phyloP scores from a whole-genome alignment of 169 alveolate genomes.

The Plasmodium knowlesi region DNA sequence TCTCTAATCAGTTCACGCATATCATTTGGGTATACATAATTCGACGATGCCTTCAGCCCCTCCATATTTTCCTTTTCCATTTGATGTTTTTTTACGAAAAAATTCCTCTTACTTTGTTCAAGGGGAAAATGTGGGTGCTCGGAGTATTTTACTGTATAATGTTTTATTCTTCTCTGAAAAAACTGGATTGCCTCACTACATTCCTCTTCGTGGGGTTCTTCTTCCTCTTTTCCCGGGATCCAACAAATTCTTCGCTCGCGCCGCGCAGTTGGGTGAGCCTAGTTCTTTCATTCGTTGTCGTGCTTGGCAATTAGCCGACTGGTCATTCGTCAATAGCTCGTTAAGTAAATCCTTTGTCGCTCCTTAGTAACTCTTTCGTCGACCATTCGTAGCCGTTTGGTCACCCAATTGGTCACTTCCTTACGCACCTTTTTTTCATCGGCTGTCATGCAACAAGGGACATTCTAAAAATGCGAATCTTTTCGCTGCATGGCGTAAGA shows the following conservation, averaged over 20 bases:
- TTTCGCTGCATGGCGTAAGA: neutral
- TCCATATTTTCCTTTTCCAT: conserved; percentile 10
- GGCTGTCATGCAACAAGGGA: neutral
- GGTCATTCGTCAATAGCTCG: neutral
- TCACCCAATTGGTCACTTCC: neutral
- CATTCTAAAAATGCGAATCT: neutral
- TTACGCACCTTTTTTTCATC: neutral
- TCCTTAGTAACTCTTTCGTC: neutral
- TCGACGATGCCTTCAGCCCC: conserved; percentile 10
- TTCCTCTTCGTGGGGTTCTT: neutral
- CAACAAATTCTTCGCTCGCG: neutral
- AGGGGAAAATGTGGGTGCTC: neutral
- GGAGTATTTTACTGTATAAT: neutral
- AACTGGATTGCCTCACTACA: neutral
- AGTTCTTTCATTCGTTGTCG: neutral
- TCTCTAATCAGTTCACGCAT: conserved; percentile 45
- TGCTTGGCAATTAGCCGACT: neutral
- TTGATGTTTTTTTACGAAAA: neutral
- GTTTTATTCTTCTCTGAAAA: neutral
- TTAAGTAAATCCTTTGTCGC: neutral
- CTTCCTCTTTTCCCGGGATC: neutral
- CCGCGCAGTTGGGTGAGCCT: neutral
- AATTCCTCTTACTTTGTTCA: neutral
- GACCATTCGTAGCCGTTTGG: neutral
- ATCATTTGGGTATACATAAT: conserved; percentile 54